Base-by-base conservation (phyloP, 2,329 filamentous ascomycete species). In the Diplodia mutila region DNA sequence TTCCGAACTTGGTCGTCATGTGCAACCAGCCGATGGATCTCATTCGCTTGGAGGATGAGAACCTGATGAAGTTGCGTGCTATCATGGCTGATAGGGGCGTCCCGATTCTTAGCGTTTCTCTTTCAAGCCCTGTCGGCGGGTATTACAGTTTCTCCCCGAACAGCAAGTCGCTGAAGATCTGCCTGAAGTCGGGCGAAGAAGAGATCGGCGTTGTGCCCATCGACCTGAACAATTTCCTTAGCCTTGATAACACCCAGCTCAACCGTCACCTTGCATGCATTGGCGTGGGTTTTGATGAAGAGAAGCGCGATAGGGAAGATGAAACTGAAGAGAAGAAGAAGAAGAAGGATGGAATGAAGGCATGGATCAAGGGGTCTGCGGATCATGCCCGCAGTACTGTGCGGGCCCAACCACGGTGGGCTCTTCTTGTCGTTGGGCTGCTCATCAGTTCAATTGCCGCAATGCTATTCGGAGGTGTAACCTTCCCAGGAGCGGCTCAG, bases 241-340 rank as follows among this genome's bases (percentile, higher is more conserved):
- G 73, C 16, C 72, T 80, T 29, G 75, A 78, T 23, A 73, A 77
- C 23, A 72, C 69, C n/a, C 74, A 79, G 61, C 67, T 80, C 51
- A 80, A 79, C 48, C 75, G 77, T n/a, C 78, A 80, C 67, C 67
- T 80, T 42, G 76, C 76, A 42, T 70, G 71, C 25, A 74, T 79
- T 55, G 76, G 65, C 14, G 52, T 66, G 12, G 64, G 52, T 25
- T 63, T 46, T 18, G 21, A 51, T 63, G 59, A 21, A 51, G 46
- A 63, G 23, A 48, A 25, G 42, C 21, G 37, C 9, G 42, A 51
- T 37, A 23, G 9, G 42, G 25, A 51, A 14, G 29, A 63, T 11
- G n/a, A 51, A 46, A 51, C 18, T 51, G 42, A 51, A 63, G 46
- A 51, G 53, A 42, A 25, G 14, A 51, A 51, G 53, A 42, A 25